Evolutionary conservation across 1,284 basidiomycete genomes (phyloP), one percentile per base, ranked within the genome.

Genomic region (Ustilago bromivora): DNA sequence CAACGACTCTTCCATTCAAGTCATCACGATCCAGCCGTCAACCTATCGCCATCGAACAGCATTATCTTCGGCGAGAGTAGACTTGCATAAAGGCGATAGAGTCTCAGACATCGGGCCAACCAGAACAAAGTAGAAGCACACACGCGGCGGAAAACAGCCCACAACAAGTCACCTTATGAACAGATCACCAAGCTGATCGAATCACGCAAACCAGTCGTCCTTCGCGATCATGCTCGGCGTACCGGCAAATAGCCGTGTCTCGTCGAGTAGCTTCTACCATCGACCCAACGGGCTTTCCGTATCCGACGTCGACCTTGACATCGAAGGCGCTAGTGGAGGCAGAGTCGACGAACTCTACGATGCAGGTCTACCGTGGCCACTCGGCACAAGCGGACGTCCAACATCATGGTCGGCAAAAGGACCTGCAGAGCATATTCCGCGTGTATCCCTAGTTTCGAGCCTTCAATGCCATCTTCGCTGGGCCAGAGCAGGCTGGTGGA

Each of bases 281-380:
- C 66, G 63, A 43, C 73, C 64, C 23, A 53, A 54, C 7, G 61
- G 49, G 1, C 53, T 68, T 5, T 72, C 69, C 13, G 67, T 71
- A 34, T 67, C 79, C 19, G 83, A 82, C 19, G 73, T 83, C 15
- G 84, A 85, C 54, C 74, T 85, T 64, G 82, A 85, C 56, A 82
- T 84, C 35, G 84, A 85, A 66, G 82, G 80, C 13, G 78, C 82
- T 38, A 75, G 82, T 4, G 74, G 66, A 35, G 63, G 74, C 15
- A 62, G 76, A 47, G 71, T 84, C n/a, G 81, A 82, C 35, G 84
- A 83, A 52, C 52, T 79, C 15, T 85, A 85, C 66, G 82, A 84
- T 54, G 62, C 73, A 1, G 82, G 82, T 17, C 74, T 81, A 12
- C 61, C 74, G 9, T 76, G 74, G 65, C 67, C 76, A 9, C 60